Evolutionary conservation across 345 rosid genomes (phyloP).

Genomic region (Eucalyptus sp.): DNA sequence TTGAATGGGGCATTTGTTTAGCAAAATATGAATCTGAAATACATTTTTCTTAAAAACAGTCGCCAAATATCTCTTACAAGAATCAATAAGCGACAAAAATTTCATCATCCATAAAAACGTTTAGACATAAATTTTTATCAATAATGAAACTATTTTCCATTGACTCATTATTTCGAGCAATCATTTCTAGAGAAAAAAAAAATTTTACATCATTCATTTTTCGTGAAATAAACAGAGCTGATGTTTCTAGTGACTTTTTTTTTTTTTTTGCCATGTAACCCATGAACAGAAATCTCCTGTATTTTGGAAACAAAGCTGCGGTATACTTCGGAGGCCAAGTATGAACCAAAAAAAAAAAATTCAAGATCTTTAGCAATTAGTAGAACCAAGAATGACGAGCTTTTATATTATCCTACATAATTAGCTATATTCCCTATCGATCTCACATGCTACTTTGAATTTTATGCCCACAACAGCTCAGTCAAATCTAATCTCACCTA

Average conservation of each 20-base stretch:
- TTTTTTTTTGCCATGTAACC: no score
- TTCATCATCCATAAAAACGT: fast-evolving
- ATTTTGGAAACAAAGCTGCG: no score
- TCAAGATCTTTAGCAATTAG: not conserved
- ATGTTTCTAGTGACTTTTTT: not conserved
- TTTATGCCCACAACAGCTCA: not conserved
- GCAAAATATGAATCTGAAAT: no score
- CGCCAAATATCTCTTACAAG: no score
- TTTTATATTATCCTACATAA: not conserved
- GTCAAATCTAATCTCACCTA: not conserved
- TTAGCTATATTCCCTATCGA: not conserved
- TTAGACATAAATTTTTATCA: no score
- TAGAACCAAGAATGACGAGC: not conserved
- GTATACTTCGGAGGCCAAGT: not conserved
- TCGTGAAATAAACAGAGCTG: fast-evolving
- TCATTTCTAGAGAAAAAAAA: not conserved
- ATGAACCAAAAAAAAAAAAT: not conserved
- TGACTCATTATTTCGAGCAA: not conserved
- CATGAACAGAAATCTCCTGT: no score
- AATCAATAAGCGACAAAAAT: no score
- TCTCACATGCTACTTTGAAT: not conserved
- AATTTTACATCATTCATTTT: not conserved
- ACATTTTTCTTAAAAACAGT: no score
- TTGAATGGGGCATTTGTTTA: no score
- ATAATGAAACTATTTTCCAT: not conserved